Conservation (phyloP, 139 green algal species). For the Asterochloris erici region DNA sequence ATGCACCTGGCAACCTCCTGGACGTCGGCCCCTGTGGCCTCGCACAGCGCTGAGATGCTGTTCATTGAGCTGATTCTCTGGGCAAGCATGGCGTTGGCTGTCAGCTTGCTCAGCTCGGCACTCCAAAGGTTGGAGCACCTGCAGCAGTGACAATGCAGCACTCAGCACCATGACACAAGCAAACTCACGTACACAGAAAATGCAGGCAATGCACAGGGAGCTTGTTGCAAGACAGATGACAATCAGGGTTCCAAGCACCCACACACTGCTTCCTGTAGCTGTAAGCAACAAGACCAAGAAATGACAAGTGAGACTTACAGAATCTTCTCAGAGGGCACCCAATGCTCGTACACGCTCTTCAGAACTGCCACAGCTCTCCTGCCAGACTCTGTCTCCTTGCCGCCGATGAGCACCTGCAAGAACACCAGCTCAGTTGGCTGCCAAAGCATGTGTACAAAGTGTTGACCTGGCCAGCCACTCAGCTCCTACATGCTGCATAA, state of each 20-base stretch:
- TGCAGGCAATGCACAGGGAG: too few relatives aligned
- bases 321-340: conserved; percentile 92
- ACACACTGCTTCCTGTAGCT: too few relatives aligned
- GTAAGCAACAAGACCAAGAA: too few relatives aligned
- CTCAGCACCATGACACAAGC: too few relatives aligned
- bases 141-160: too few relatives aligned
- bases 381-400: conserved; percentile 76
- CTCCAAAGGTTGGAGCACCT: conserved; percentile 90
- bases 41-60: conserved; percentile 96
- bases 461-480: not conserved
- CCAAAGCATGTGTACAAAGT: too few relatives aligned
- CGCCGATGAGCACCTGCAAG: conserved; percentile 78
- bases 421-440: conserved; percentile 2
- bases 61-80: conserved; percentile 99
- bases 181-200: too few relatives aligned
- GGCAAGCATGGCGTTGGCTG: conserved; percentile 96
- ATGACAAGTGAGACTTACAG: conserved; percentile 50
- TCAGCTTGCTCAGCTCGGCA: conserved; percentile 98
- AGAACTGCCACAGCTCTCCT: conserved; percentile 68
- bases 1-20: conserved; percentile 86
- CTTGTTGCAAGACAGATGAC: too few relatives aligned
- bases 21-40: conserved; percentile 94
- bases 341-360: conserved; percentile 90
- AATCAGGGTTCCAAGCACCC: too few relatives aligned
- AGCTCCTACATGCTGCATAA: not conserved